Evolutionary conservation across 306 rosid species (phyloP), one percentile per base, ranked within the genome.

Genomic region (Mimosa bimucronata): DNA sequence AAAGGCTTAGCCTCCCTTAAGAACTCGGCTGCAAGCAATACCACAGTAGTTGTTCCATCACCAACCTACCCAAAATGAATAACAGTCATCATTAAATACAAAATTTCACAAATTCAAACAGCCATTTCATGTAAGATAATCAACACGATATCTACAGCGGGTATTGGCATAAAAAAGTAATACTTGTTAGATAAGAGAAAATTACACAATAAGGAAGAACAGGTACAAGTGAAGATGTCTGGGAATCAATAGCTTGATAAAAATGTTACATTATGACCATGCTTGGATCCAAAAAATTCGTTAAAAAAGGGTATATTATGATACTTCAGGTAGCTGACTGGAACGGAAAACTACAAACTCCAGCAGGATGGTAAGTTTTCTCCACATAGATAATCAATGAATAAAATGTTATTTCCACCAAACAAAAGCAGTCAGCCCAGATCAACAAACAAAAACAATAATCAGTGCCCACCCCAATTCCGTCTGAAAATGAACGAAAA

Each of bases 1-100:
- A 96, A 96, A 69, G 99, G 99, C 84, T 96, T 96, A 23, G 99
- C 99, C 87, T 96, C 99, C 83, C 76, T 93, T 78, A 96, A 77
- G 67, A 96, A 96, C 86, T 96, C 99, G 16, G 93, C 97, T 2
- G 99, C 99, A 45, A 96, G 97, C 83, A 96, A 89, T 61, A 96
- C 99, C 34, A 96, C 99, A 23, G 99, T 96, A 19, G 99, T 96
- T 73, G 99, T 96, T 66, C 99, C 99, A 85, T 96, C 99, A 45
- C 99, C 99, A 85, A 96, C 99, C 99, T 96, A 80, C 79, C 81
- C 71, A 80, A 34, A 7, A 61, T 76, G 61, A 62, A 81, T 1
- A 42, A 65, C 3, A 52, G 71, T n/a, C 34, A 0, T 44, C 29
- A 14, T 18, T 41, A 74, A 74, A 30, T 19, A 50, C 23, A 6